Percentiles rank a stretch among this genome's conserved stretches.
Conservation (phyloP, 805 yeast species). For the Candida anglica region DNA sequence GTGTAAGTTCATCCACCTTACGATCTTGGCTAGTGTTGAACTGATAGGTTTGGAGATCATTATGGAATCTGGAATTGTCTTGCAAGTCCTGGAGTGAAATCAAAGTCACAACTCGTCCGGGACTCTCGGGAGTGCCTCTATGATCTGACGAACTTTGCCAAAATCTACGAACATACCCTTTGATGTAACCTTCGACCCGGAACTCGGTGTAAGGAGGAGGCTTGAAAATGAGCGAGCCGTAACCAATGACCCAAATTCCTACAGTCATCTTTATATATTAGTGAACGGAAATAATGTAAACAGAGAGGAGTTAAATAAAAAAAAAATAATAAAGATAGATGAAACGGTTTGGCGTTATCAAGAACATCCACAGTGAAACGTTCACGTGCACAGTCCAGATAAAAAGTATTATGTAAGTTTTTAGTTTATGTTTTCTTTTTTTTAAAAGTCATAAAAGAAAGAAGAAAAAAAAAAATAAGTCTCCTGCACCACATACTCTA, state of each 20-base stretch:
- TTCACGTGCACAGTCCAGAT: no score
- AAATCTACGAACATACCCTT: conserved; percentile 76
- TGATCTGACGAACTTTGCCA: conserved; percentile 93
- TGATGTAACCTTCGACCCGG: conserved; percentile 66
- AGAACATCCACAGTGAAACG: no score
- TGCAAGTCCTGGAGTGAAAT: conserved; percentile 56
- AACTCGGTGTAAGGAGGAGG: conserved; percentile 75
- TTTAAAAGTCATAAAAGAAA: no score
- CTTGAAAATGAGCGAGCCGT: conserved; percentile 84
- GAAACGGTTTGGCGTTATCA: no score
- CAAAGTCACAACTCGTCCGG: conserved; percentile 87
- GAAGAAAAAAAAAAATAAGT: no score
- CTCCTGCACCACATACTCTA: no score
- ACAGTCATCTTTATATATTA: conserved; percentile 2
- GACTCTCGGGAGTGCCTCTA: conserved; percentile 80
- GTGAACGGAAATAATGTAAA: no score
- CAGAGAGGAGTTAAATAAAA: no score
- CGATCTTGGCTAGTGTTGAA: conserved; percentile 7
- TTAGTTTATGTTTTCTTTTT: no score
- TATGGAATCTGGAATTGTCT: conserved; percentile 32
- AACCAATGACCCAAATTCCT: conserved; percentile 72
- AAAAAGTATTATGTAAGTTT: no score
- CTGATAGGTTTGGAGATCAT: conserved; percentile 39
- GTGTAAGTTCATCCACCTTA: conserved; percentile 17
- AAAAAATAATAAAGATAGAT: no score